Evolutionary conservation across 768 basidiomycete genomes (phyloP), one percentile per base, ranked within the genome.

Genomic region (Exidia glandulosa): DNA sequence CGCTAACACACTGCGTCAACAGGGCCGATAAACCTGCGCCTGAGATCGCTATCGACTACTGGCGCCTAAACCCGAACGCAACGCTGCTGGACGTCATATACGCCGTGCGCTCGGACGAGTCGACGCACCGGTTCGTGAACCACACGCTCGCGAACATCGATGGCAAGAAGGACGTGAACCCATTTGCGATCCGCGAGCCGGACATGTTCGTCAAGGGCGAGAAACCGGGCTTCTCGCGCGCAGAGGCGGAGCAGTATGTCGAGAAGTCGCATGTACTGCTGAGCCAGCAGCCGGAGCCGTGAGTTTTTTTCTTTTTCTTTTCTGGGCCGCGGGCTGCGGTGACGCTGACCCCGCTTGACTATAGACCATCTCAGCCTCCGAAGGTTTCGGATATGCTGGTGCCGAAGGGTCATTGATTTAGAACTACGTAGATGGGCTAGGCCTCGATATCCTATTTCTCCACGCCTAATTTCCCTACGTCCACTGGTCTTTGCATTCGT

Each of bases 121-220:
- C 88, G 1, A 93, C 89, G 1, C 94, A 98, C 67, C 80, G 92
- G 56, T 97, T 97, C 67, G 92, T 95, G 63, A 98, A 98, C 72
- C 95, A 98, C 75, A 90, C 88, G 60, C 77, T 98, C 34, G 95
- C 94, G 3, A 94, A 93, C 73, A 77, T 99, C 56, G 75, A 90
- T 63, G 76, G 78, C 32, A 70, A 79, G 33, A 82, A 80, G 34
- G 95, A 97, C 70, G 83, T 91, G 65, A 96, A 94, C 67, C 92
- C 91, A 0, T 93, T 94, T 65, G 89, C 92, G 16, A 73, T 96
- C 30, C 82, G 85, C 27, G 94, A 98, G 68, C 92, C 94, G 14
- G 81, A 87, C 63, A 94, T 95, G 82, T 77, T 81, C 65, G 74
- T 84, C 54, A 92, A 94, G 69, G 95, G 95, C 13, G 79, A 75